Conservation (phyloP, 1,284 basidiomycete species). For the Trametes hirsuta region DNA sequence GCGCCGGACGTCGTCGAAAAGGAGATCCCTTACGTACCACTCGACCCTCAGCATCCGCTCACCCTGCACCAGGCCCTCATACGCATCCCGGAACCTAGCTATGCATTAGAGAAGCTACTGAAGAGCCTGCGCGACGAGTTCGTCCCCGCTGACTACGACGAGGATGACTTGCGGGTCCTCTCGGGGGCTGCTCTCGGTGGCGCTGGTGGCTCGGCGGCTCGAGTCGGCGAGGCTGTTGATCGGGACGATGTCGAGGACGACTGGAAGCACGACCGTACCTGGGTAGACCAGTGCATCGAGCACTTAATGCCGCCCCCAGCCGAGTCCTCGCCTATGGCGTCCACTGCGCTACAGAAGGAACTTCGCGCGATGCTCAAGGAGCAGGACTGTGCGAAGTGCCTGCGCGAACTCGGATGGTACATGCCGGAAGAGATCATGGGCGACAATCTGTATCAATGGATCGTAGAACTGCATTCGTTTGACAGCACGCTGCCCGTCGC, state of each 20-base stretch:
- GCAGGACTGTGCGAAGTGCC: slow-evolving; percentile 48
- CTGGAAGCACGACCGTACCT: slow-evolving; percentile 57
- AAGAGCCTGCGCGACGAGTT: slow-evolving; percentile 42
- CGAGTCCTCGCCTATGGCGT: slow-evolving; percentile 51
- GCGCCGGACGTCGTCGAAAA: neutral
- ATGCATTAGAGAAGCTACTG: slow-evolving; percentile 52
- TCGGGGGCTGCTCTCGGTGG: slow-evolving; percentile 2
- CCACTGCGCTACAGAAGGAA: slow-evolving; percentile 58
- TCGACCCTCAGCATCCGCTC: slow-evolving; percentile 41
- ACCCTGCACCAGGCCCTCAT: slow-evolving; percentile 36
- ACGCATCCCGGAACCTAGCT: slow-evolving; percentile 56
- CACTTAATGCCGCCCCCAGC: slow-evolving; percentile 57
- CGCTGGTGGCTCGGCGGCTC: neutral
- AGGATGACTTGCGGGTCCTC: slow-evolving; percentile 53
- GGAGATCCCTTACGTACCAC: slow-evolving; percentile 44
- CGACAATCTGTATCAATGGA: slow-evolving; percentile 71
- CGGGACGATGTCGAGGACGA: slow-evolving; percentile 36
- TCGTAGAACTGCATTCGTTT: slow-evolving; percentile 69
- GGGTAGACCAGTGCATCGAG: slow-evolving; percentile 46
- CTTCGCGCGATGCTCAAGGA: slow-evolving; percentile 58
- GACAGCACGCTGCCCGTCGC: slow-evolving; percentile 57
- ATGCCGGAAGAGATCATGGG: slow-evolving; percentile 59
- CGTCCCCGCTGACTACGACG: slow-evolving; percentile 45
- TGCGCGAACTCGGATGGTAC: slow-evolving; percentile 64
- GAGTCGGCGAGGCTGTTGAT: neutral